Conservation (phyloP, 1,139 yeast genomes). For the Yamadazyma oceani region DNA sequence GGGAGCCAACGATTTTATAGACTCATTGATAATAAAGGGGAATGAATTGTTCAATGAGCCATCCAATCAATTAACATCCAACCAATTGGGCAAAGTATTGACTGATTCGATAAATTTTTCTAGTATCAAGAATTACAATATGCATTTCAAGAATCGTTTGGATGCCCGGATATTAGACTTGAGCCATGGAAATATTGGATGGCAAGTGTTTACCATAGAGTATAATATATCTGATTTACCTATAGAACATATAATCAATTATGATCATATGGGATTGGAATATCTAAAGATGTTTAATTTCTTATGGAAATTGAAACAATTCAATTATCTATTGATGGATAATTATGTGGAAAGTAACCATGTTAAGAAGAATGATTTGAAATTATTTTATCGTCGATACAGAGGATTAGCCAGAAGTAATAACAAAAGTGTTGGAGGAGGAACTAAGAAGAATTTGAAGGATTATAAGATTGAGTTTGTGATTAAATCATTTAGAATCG, state of each 20-base stretch:
- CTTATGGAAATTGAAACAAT: conserved; percentile 74
- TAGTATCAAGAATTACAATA: conserved; percentile 48
- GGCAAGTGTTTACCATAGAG: conserved; percentile 93
- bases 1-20: conserved; percentile 77
- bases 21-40: conserved; percentile 60
- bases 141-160: conserved; percentile 38
- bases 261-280: conserved; percentile 45
- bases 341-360: conserved; percentile 35
- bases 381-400: conserved; percentile 18
- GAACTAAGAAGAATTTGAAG: conserved; percentile 14
- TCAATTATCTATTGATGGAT: conserved; percentile 50
- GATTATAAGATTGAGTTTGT: conserved; percentile 29
- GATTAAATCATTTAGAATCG: conserved; percentile 33
- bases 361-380: conserved; percentile 37
- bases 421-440: background rate
- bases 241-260: conserved; percentile 42
- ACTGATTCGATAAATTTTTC: conserved; percentile 68
- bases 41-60: conserved; percentile 56
- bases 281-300: conserved; percentile 84
- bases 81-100: conserved; percentile 63
- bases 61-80: conserved; percentile 61
- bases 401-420: conserved; percentile 8
- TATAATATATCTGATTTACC: conserved; percentile 64
- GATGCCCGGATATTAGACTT: conserved; percentile 82
- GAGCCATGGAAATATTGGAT: conserved; percentile 64